Evolutionary conservation across 1,139 yeast genomes (phyloP), one percentile per base, ranked within the genome.

Genomic region (Magnusiomyces magnusii): DNA sequence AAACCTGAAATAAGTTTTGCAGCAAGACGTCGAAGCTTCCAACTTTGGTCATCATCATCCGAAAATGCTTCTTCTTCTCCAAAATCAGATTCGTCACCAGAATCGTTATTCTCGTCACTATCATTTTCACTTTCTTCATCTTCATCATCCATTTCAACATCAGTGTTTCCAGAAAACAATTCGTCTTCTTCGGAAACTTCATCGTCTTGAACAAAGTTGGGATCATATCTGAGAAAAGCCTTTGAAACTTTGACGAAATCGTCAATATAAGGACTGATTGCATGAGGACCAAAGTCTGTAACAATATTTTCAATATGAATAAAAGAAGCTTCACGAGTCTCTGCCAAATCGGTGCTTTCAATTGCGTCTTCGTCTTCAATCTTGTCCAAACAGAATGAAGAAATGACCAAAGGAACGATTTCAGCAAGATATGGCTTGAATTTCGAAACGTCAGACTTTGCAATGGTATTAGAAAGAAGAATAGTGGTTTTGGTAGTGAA

Each of bases 1-100:
- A 83, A 61, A 0, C 78, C 72, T 13, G 76, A 70, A 2, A 80
- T 68, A 41, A 85, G 69, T 28, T 75, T 73, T 1, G 83, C 78
- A 0, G 90, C 75, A 59, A 79, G 80, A 51, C 82, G 76, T 60
- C 96, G 76, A 42, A 89, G 70, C 64, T 84, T 85, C 89, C 95
- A 86, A 1, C 88, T 81, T 34, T 83, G 82, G 65, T 82, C 83
- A 49, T 76, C 78, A 51, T 79, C 82, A 13, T 75, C 69, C 53
- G 77, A 78, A 53, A 77, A 82, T 51, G 76, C 80, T 41, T 78
- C 80, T 31, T 68, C 75, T 13, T 74, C 75, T 24, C 73, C 78
- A 39, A 73, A 75, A 28, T 75, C 79, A 42, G 73, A 75, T n/a
- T 77, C 82, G 17, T 78, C 82, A 67, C 76, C 68, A 21, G 61